Base-by-base conservation (phyloP, 352 stramenopile species). In the Globisporangium iwayamae region DNA sequence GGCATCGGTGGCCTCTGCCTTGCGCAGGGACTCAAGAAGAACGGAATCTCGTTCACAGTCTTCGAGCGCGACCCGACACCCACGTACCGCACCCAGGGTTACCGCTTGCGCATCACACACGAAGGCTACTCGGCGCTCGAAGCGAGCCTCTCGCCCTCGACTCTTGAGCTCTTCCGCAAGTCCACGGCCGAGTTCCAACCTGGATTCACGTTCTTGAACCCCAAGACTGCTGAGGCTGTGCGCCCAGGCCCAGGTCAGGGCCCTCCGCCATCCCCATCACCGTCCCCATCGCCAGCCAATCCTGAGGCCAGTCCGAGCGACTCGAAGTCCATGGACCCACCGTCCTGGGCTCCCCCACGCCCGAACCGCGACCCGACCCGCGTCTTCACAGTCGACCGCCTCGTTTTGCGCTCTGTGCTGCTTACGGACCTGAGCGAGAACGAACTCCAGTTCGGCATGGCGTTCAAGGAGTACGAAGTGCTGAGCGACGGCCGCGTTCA, bases 1-100 rank as follows among this genome's bases (percentile, higher is more conserved):
- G 79, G 77, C 3, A 78, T 89, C 47, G 79, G 79, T 11, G 79
- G 77, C 0, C 66, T 89, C 3, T 89, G 79, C 46, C 69, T 89
- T 16, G 79, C 79, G 0, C 77, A 89, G 56, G 79, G 77, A 0
- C 72, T 89, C 51, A 75, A 76, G 32, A 82, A 83, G 47, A 36
- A 73, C 38, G 77, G 75, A 50, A 83, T 89, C 52, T 70, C 75
- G 1, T 87, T 89, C 70, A 89, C 77, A 0, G 66, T 89, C 18
- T 89, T 86, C 58, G 77, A 89, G 30, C 71, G 79, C 10, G 79
- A 89, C 28, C 74, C 77, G 28, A 75, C 77, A 8, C 71, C 77
- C 4, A 89, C 79, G 46, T 82, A 76, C 50, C 77, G 79, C 9
- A 76, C 75, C 7, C 79, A 89, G 38, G 79, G 77, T 13, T 89